Base-by-base conservation (phyloP, 1,284 basidiomycete genomes). In the Thecaphora thlaspeos region DNA sequence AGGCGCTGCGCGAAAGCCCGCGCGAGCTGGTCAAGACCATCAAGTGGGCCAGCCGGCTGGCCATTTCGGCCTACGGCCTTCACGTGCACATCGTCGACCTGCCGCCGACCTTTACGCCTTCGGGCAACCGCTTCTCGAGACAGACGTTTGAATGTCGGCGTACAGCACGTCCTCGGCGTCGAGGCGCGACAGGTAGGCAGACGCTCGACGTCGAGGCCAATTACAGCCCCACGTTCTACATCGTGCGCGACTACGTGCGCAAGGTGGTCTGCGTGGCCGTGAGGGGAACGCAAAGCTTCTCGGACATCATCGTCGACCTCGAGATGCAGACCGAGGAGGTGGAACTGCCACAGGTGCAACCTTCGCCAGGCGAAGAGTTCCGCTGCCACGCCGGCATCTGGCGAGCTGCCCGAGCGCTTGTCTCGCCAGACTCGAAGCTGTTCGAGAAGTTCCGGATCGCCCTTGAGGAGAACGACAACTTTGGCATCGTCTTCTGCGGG, bases 241-340 rank as follows among this genome's bases (percentile, higher is more conserved):
- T 77, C 18, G 64, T 74, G 3, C 65, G 71, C 24, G 75, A 77
- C 51, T 61, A 68, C 22, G 57, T 61, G 8, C 70, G 73, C 41
- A 70, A 71, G 52, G 67, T 70, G 36, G 67, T 77, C 42, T 71
- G 72, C 42, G 73, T 77, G 0, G 68, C 71, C 3, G 70, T 77
- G 7, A 66, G 75, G 2, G 75, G 75, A 9, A 77, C 73, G 15
- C 75, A 77, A 42, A 73, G 70, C 8, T 72, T 77, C 43, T 68
- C 68, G 15, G 75, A 77, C 50, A 76, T 77, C 49, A 75, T 77
- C 12, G 73, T 76, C 18, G 75, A 77, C 49, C 43, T 77, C 37
- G 75, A 77, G 23, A 52, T 77, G 58, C 59, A 61, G 24, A 70
- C 71, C 14, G 68, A 70, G 46, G 61, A 70, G 51, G 54, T 77